Base-by-base conservation (phyloP, 805 yeast species). In the Lachancea sp. region DNA sequence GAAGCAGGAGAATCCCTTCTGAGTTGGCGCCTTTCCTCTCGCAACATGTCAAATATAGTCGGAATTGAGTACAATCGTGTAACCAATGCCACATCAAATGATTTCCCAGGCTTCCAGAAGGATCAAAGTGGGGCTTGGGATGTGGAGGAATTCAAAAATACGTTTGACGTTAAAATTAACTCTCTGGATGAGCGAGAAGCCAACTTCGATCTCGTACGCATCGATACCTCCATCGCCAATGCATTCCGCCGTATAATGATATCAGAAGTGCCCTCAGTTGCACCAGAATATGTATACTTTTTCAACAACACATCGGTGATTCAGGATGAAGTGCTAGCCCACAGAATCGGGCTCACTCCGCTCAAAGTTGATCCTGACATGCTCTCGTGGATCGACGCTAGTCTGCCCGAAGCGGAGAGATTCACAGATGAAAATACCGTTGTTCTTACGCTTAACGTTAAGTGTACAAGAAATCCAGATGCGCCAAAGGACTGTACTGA, bases 201-300 rank as follows among this genome's bases (percentile, higher is more conserved):
- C 42, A 87, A 86, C 62, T 92, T 92, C 55, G 98, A 92, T 62
- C 69, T 92, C 48, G 67, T 84, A 43, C 81, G 86, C 54, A 67
- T 89, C 38, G 98, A 92, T 63, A 84, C 97, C 1, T 85, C 97
- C 9, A 70, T 92, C 43, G 89, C 97, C 33, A 92, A 92, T 68
- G 97, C 98, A 0, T 88, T 90, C 66, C 81, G 98, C 60, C 82
- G 98, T 58, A 84, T 92, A 54, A 89, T 92, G 97, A 80, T 92
- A 41, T 77, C 97, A 1, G 98, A 92, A 61, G 95, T 92, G 29
- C 98, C 98, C 16, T 76, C 92, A 2, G 94, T 90, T 34, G 97
- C 98, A 12, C 83, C 96, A 17, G 98, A 92, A 64, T 78, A 85
- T 47, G 87, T 92, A 13, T 88, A 81, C 60, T 75, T 92, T 45